Conservation (phyloP, 2,329 filamentous ascomycete genomes). For the Albifimbria verrucaria region DNA sequence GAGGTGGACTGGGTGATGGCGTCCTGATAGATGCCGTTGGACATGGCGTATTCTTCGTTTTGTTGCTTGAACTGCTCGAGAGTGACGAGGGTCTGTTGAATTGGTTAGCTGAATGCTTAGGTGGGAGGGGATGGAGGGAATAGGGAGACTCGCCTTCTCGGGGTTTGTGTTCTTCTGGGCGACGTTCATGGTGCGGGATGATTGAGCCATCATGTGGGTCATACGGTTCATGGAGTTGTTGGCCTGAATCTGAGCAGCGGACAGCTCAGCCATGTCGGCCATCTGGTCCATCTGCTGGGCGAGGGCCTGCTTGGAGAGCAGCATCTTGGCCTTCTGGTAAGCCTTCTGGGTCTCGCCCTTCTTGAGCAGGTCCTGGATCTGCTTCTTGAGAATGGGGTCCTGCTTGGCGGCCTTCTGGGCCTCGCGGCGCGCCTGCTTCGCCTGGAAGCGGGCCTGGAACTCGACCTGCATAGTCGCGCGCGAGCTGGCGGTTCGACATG, state of each 20-base stretch:
- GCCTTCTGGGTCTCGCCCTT: conserved; percentile 62
- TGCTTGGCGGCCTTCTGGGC: conserved; percentile 59
- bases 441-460: conserved; percentile 62
- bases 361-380: conserved; percentile 61
- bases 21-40: conserved; percentile 77
- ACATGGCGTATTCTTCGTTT: conserved; percentile 63
- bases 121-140: neutral
- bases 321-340: conserved; percentile 61
- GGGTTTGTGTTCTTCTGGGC: conserved; percentile 58
- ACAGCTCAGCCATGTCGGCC: conserved; percentile 61
- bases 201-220: conserved; percentile 62
- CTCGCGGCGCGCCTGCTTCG: conserved; percentile 59
- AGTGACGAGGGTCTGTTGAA: conserved; percentile 49
- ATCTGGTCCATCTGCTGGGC: conserved; percentile 63
- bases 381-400: conserved; percentile 58
- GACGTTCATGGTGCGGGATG: conserved; percentile 54
- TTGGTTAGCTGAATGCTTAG: neutral
- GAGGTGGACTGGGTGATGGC: conserved; percentile 76
- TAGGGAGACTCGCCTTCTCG: conserved; percentile 41
- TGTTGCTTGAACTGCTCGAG: conserved; percentile 60
- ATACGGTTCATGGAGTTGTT: conserved; percentile 65
- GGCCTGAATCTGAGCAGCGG: conserved; percentile 59
- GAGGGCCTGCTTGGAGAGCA: conserved; percentile 59
- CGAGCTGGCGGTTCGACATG: conserved; percentile 58
- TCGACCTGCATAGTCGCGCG: conserved; percentile 61